Evolutionary conservation across 371 early-diverging fungal species (phyloP).

Genomic region (Rhizomucor pusillus): DNA sequence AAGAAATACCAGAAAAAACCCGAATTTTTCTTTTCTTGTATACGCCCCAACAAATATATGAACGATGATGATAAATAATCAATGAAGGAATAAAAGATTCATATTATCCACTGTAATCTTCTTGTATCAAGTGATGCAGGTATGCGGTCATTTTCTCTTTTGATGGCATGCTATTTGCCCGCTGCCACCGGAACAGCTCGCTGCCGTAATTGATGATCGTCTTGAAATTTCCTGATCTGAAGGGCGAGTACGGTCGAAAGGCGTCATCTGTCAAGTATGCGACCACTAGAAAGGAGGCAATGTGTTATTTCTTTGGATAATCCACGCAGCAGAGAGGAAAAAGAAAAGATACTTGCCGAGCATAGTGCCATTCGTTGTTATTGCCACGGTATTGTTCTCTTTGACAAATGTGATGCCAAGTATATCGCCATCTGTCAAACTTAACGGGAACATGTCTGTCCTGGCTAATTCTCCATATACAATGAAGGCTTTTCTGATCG

Average conservation of each 20-base stretch:
- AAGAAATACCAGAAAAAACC: no score
- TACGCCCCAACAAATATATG: not conserved
- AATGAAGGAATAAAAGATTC: not conserved
- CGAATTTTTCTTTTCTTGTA: no score
- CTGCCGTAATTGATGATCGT: slow-evolving; percentile 18
- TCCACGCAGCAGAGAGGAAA: no score
- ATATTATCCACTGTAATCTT: not conserved
- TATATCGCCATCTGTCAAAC: slow-evolving; percentile 25
- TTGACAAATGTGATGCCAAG: slow-evolving; percentile 27
- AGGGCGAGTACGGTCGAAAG: slow-evolving; percentile 16
- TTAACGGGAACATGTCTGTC: slow-evolving; percentile 19
- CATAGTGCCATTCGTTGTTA: slow-evolving; percentile 14
- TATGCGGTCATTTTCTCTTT: slow-evolving; percentile 19
- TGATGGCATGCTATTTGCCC: slow-evolving; percentile 8
- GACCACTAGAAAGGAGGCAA: slow-evolving; percentile 3
- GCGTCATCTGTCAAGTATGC: not conserved
- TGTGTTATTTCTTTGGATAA: no score
- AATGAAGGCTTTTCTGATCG: slow-evolving; percentile 9
- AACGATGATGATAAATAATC: not conserved
- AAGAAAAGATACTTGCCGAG: slow-evolving; percentile 6
- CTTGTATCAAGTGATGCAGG: slow-evolving; percentile 9
- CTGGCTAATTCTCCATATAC: slow-evolving; percentile 7
- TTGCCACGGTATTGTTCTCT: slow-evolving; percentile 5
- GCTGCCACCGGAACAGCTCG: slow-evolving; percentile 17
- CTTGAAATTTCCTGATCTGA: slow-evolving; percentile 11